phyloP scores from a whole-genome alignment of 2,329 filamentous ascomycete genomes.

The Pestalotiopsis sp. region DNA sequence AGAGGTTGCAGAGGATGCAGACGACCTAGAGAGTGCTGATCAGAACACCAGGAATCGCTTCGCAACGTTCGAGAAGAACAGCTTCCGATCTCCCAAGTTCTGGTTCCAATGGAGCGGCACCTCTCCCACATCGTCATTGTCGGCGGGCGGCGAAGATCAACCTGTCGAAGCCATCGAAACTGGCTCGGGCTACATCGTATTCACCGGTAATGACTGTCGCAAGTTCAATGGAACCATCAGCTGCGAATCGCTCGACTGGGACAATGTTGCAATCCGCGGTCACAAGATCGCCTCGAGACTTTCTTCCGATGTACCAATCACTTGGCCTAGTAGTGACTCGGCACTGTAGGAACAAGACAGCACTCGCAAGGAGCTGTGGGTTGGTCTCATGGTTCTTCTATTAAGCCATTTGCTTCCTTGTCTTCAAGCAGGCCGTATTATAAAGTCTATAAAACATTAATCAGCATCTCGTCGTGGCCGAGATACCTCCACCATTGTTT shows the following conservation, averaged over 20 bases:
- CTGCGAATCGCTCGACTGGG: slow-evolving; percentile 21
- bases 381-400: neutral
- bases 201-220: slow-evolving; percentile 24
- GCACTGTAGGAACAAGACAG: neutral
- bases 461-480: neutral
- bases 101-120: slow-evolving; percentile 22
- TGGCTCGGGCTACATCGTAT: slow-evolving; percentile 25
- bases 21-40: slow-evolving; percentile 10
- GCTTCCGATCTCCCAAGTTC: slow-evolving; percentile 26
- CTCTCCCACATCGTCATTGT: neutral
- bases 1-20: neutral
- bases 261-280: slow-evolving; percentile 20
- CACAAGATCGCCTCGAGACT: slow-evolving; percentile 20
- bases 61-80: slow-evolving; percentile 24
- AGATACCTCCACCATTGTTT: slow-evolving; percentile 1
- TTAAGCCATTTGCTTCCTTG: neutral
- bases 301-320: slow-evolving; percentile 11
- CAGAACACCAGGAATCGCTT: slow-evolving; percentile 9
- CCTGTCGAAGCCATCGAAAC: neutral
- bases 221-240: slow-evolving; percentile 24
- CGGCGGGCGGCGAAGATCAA: neutral
- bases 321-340: neutral
- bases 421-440: neutral
- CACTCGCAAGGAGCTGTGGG: too few relatives aligned
- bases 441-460: neutral